Percentiles rank a stretch among this genome's conserved stretches.
phyloP scores from a whole-genome alignment of 2,329 filamentous ascomycete genomes.

The Xylaria sp. region DNA sequence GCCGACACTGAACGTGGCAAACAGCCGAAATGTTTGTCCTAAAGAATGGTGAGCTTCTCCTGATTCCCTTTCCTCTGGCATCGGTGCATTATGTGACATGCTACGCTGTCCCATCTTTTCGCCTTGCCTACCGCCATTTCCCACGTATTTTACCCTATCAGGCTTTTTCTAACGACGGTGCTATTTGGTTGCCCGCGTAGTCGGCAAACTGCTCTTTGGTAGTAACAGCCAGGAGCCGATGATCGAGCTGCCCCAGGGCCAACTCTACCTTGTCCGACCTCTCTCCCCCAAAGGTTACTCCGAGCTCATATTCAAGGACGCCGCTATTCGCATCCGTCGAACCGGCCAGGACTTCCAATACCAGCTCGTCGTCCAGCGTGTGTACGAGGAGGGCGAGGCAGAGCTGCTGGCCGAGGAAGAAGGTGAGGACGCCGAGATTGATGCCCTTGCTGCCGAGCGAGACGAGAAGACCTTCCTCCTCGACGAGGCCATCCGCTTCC shows the following conservation, averaged over 20 bases:
- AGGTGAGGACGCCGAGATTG: slow-evolving; percentile 77
- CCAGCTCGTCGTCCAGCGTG: slow-evolving; percentile 93
- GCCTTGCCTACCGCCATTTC: neutral
- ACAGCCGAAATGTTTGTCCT: slow-evolving; percentile 48
- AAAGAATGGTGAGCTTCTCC: slow-evolving; percentile 46
- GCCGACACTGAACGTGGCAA: neutral
- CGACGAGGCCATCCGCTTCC: slow-evolving; percentile 89
- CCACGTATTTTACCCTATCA: too few relatives aligned
- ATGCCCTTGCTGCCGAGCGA: slow-evolving; percentile 77
- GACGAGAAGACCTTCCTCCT: slow-evolving; percentile 98
- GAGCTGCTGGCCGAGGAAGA: slow-evolving; percentile 90
- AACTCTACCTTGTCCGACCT: slow-evolving; percentile 95
- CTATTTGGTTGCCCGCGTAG: slow-evolving; percentile 51
- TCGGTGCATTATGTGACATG: neutral
- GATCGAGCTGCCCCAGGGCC: slow-evolving; percentile 92
- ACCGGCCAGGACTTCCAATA: slow-evolving; percentile 97
- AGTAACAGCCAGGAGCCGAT: slow-evolving; percentile 85
- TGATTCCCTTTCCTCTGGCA: slow-evolving; percentile 6
- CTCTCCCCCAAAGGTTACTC: slow-evolving; percentile 97
- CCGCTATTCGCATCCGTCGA: slow-evolving; percentile 85
- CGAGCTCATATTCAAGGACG: slow-evolving; percentile 98
- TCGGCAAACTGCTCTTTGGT: slow-evolving; percentile 93
- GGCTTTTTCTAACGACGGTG: neutral
- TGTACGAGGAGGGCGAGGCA: slow-evolving; percentile 96
- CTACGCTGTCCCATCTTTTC: neutral